These are phyloP conservation scores for Solanum microdontum DNA, from an alignment of 257 asterid species.

Conservation along the genomic window DNA sequence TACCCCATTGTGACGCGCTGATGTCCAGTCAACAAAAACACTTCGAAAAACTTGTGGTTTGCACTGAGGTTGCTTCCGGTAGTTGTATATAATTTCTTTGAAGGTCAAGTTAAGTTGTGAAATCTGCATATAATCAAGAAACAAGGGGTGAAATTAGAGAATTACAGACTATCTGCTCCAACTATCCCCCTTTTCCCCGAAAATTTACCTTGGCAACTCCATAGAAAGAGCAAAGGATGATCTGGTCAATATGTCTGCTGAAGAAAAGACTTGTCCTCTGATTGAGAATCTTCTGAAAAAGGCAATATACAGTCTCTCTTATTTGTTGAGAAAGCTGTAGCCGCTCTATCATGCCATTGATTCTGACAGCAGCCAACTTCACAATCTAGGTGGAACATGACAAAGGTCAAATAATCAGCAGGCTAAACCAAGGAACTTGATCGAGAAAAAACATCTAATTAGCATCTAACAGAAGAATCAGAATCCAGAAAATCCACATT, in stretches of 20 bases:
- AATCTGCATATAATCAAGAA: conserved; percentile 44
- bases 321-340: conserved; percentile 79
- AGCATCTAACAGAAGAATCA: background rate
- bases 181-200: background rate
- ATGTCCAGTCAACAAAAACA: conserved; percentile 34
- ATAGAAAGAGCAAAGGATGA: conserved; percentile 90
- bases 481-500: background rate
- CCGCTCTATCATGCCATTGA: conserved; percentile 94
- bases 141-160: background rate
- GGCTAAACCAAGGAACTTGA: background rate
- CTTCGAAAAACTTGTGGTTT: conserved; percentile 37
- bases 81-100: conserved; percentile 34
- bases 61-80: conserved; percentile 38
- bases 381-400: conserved; percentile 36
- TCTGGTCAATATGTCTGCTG: conserved; percentile 89
- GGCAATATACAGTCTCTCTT: conserved; percentile 75
- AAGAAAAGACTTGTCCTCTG: conserved; percentile 71
- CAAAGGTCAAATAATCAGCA: background rate
- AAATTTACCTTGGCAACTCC: conserved; percentile 86
- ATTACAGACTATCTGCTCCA: background rate
- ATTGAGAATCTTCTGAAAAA: conserved; percentile 78
- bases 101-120: conserved; percentile 38
- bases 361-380: conserved; percentile 96
- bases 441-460: background rate
- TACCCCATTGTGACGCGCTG: conserved; percentile 32